Conservation (phyloP, 2,329 filamentous ascomycete species). For the Arthrobotrys sinensis region DNA sequence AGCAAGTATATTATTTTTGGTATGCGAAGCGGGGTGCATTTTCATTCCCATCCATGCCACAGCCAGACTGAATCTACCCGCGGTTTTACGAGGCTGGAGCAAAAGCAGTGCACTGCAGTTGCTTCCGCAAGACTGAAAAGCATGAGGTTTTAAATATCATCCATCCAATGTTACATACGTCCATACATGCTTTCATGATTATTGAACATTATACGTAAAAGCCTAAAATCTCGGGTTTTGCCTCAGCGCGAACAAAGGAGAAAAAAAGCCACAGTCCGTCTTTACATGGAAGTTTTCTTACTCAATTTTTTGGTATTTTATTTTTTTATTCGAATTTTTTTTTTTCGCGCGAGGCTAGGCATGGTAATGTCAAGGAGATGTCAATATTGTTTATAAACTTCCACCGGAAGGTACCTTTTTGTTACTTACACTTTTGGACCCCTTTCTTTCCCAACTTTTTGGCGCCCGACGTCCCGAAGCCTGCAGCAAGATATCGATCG, state of each 20-base stretch:
- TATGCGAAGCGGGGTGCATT: conserved; percentile 50
- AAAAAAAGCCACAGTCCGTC: too few relatives aligned
- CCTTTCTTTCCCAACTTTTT: not conserved
- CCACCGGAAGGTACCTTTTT: too few relatives aligned
- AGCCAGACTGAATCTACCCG: conserved; percentile 5
- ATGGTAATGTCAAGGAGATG: not conserved
- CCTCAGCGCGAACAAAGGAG: conserved; percentile 3
- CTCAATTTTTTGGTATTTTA: too few relatives aligned
- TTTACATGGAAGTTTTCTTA: too few relatives aligned
- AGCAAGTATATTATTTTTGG: conserved; percentile 32
- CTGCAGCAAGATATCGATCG: conserved; percentile 16
- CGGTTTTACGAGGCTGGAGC: conserved; percentile 3
- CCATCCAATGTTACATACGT: too few relatives aligned
- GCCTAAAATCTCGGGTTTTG: not conserved
- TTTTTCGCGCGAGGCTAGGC: too few relatives aligned
- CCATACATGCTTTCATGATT: too few relatives aligned
- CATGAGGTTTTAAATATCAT: too few relatives aligned
- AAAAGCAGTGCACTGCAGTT: not conserved
- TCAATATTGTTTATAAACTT: not conserved
- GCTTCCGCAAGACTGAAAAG: too few relatives aligned
- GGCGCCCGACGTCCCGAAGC: conserved; percentile 14
- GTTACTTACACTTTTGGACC: conserved; percentile 2
- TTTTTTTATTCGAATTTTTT: too few relatives aligned
- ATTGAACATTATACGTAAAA: too few relatives aligned
- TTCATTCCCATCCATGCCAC: not conserved